These are phyloP conservation scores for Fusarium tricinctum DNA, from an alignment of 2,329 filamentous ascomycete genomes.

Conservation along the genomic window DNA sequence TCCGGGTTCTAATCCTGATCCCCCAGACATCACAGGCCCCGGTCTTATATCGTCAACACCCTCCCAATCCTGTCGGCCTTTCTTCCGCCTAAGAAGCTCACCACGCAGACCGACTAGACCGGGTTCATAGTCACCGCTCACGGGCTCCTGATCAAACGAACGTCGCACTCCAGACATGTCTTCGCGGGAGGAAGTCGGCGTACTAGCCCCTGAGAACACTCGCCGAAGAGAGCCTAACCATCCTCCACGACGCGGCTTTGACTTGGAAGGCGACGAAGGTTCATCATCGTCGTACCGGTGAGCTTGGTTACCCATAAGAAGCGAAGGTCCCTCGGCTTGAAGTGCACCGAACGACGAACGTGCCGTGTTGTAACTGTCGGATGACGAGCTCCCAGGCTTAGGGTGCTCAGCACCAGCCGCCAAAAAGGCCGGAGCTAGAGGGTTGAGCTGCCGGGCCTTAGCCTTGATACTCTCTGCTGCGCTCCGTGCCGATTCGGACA, in stretches of 20 bases:
- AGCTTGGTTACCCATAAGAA: conserved; percentile 57
- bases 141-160: conserved; percentile 53
- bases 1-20: conserved; percentile 51
- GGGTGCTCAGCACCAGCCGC: conserved; percentile 48
- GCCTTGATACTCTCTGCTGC: conserved; percentile 58
- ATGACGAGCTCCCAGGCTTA: conserved; percentile 59
- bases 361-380: conserved; percentile 67
- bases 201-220: conserved; percentile 66
- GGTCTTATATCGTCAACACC: conserved; percentile 40
- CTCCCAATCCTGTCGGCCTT: conserved; percentile 69
- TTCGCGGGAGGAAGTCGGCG: conserved; percentile 48
- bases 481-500: conserved; percentile 68
- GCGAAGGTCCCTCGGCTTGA: conserved; percentile 66
- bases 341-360: conserved; percentile 66
- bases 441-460: conserved; percentile 54
- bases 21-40: conserved; percentile 51
- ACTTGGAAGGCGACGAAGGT: conserved; percentile 70
- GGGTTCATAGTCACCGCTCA: conserved; percentile 61
- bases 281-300: conserved; percentile 55
- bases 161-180: conserved; percentile 50
- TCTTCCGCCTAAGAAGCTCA: conserved; percentile 67
- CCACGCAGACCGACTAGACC: conserved; percentile 61
- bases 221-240: conserved; percentile 79
- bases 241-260: conserved; percentile 68
- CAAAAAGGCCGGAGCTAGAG: conserved; percentile 50